Percentiles rank a stretch among this genome's conserved stretches.
Evolutionary conservation across 345 rosid species (phyloP).

Genomic region (Litchi chinensis): DNA sequence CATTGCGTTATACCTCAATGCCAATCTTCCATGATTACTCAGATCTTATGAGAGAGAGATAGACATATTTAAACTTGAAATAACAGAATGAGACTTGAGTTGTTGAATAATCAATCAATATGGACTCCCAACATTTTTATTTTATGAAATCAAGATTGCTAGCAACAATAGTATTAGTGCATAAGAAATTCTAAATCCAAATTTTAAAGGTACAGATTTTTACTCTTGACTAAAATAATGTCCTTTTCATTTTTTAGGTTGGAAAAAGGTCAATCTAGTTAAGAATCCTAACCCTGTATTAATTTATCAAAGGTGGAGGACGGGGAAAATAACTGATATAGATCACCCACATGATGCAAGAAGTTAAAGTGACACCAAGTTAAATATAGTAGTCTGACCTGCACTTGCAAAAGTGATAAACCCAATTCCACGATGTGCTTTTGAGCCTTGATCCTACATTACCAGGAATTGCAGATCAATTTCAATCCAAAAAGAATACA

Average conservation of each 20-base stretch:
- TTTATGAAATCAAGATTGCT: neutral
- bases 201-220: neutral
- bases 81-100: neutral
- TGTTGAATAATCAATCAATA: neutral
- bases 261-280: neutral
- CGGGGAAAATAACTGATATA: neutral
- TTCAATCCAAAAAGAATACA: neutral
- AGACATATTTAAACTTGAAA: neutral
- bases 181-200: neutral
- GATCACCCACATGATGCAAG: neutral
- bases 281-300: neutral
- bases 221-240: neutral
- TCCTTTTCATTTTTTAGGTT: neutral
- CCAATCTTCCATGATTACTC: neutral
- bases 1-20: constrained; percentile 3
- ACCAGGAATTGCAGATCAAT: neutral
- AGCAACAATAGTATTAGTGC: neutral
- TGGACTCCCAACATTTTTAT: neutral
- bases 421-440: constrained; percentile 93
- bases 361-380: constrained; percentile 12
- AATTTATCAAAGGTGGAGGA: neutral
- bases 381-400: constrained; percentile 47
- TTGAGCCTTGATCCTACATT: constrained; percentile 80
- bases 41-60: neutral
- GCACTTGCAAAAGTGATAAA: constrained; percentile 84